A percentile compares a stretch with the other conserved stretches of the same genome.
Evolutionary conservation across 805 yeast genomes (phyloP).

Genomic region (Yarrowia divulgata): DNA sequence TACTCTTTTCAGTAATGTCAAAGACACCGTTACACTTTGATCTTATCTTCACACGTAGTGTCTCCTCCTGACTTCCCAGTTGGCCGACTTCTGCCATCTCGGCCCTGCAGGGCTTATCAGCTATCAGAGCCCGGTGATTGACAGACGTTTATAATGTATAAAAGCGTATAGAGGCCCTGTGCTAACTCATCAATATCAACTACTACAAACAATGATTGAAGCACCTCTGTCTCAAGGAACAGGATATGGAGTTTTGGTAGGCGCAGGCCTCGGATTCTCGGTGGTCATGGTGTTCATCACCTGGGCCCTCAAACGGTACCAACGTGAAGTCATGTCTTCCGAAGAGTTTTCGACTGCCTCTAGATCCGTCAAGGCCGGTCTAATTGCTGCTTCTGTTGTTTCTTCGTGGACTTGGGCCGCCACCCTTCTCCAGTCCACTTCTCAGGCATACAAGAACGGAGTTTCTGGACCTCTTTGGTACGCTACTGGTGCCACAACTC

Average conservation of each 20-base stretch:
- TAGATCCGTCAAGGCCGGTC: conserved; percentile 81
- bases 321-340: conserved; percentile 85
- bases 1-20: too few relatives aligned
- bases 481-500: conserved; percentile 91
- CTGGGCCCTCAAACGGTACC: conserved; percentile 73
- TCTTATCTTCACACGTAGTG: too few relatives aligned
- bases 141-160: neutral
- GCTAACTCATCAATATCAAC: too few relatives aligned
- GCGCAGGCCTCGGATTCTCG: conserved; percentile 71
- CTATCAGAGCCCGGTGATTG: neutral
- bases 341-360: conserved; percentile 96
- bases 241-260: conserved; percentile 88
- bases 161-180: too few relatives aligned
- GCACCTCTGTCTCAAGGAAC: conserved; percentile 71
- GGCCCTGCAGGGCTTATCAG: conserved; percentile 7
- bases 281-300: conserved; percentile 82
- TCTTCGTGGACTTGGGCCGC: conserved; percentile 95
- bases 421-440: conserved; percentile 73
- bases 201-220: neutral
- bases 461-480: conserved; percentile 82
- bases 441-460: conserved; percentile 81
- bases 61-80: too few relatives aligned
- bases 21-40: too few relatives aligned
- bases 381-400: conserved; percentile 89
- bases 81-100: neutral